Evolutionary conservation across 2,329 filamentous ascomycete genomes (phyloP), one percentile per base, ranked within the genome.

Genomic region (Mycosphaerelloides madeirae): DNA sequence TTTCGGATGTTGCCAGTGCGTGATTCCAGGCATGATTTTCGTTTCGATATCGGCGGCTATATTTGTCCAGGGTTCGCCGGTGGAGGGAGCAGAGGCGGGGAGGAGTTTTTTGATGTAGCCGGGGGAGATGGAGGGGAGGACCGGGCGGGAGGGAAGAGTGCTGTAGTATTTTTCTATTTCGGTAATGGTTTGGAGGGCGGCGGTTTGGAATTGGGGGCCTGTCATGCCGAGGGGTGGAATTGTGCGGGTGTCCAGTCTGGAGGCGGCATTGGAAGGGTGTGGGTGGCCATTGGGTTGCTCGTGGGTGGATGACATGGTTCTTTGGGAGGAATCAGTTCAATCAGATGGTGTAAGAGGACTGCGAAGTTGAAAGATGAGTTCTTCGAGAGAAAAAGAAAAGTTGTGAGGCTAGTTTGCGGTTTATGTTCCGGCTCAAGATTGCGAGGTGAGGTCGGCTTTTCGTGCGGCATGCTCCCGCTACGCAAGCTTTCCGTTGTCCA

Each of bases 1-100:
- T 62, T 91, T 89, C 13, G 88, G 91, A 2, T 83, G 87, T 64
- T 95, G 84, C 89, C 91, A 97, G 69, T 96, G 91, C 0, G 91
- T 96, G 43, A 97, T 74, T 5, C 91, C 91, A 0, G 91, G 91
- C 63, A 95, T 80, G 62, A 97, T 95, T 64, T 93, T 87, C 34
- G 77, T 71, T 57, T 90, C 84, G 40, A 97, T 82, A 63, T 97
- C 91, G 45, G 80, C 75, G 58, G 88, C 85, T 61, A 97, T 96
- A 41, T 79, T 74, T 16, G 74, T 69, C 87, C 90, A 95, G 61
- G 78, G 71, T 73, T 84, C 88, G 58, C 77, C 85, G 46, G 79
- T 73, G 54, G 76, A 73, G 38, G 79, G 91, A 31, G 79, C 80
- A 42, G 71, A 73, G 31, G 68, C 59, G 2, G 91, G 91, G 16